These are phyloP conservation scores for Farysia itapuensis DNA, from an alignment of 1,284 basidiomycete species.

Conservation along the genomic window DNA sequence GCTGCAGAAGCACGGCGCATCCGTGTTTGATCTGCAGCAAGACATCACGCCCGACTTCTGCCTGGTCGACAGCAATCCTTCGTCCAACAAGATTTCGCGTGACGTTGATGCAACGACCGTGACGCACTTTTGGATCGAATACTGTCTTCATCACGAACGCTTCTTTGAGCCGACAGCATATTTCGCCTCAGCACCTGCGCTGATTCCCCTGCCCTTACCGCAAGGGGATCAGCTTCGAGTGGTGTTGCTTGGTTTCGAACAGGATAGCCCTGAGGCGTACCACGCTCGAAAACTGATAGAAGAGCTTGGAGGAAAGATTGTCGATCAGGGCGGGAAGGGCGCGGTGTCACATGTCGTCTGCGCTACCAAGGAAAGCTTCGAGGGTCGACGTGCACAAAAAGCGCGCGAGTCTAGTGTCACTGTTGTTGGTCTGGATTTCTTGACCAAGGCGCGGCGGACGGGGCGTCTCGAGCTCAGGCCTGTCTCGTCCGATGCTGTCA, in stretches of 20 bases:
- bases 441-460: constrained; percentile 13
- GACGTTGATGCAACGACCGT: constrained; percentile 13
- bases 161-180: constrained; percentile 28
- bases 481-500: constrained; percentile 1
- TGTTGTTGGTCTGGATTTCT: constrained; percentile 26
- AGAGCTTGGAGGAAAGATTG: constrained; percentile 29
- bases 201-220: constrained; percentile 19
- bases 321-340: constrained; percentile 19
- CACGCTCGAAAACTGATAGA: constrained; percentile 34
- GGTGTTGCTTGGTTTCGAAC: constrained; percentile 31
- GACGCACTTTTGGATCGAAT: constrained; percentile 50
- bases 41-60: constrained; percentile 7
- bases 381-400: constrained; percentile 15
- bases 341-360: constrained; percentile 39
- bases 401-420: constrained; percentile 25
- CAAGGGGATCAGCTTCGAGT: constrained; percentile 14
- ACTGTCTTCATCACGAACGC: constrained; percentile 38
- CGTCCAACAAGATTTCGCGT: background rate
- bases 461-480: constrained; percentile 15
- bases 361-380: constrained; percentile 11
- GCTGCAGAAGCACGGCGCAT: constrained; percentile 19
- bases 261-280: constrained; percentile 36
- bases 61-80: constrained; percentile 9
- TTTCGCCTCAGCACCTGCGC: constrained; percentile 34
- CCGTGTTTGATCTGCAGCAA: constrained; percentile 2